A percentile compares a stretch with the other conserved stretches of the same genome.
phyloP scores from a whole-genome alignment of 768 basidiomycete genomes.

The Mycena rebaudengoi region DNA sequence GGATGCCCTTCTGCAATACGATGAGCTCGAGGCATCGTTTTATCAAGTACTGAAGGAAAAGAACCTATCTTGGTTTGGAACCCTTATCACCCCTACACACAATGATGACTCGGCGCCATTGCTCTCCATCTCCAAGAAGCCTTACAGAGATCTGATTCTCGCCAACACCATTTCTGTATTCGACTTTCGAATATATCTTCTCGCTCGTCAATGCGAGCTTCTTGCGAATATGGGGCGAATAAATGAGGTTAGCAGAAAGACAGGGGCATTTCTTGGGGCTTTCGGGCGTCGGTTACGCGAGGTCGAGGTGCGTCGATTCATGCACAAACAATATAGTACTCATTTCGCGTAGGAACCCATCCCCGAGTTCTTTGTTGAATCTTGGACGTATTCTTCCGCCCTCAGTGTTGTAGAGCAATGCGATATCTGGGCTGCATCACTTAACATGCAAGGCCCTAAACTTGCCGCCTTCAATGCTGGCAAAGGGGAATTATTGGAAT shows the following conservation, averaged over 20 bases:
- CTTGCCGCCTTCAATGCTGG: conserved; percentile 70
- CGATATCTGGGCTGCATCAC: conserved; percentile 69
- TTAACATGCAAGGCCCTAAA: conserved; percentile 55
- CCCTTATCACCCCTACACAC: conserved; percentile 72
- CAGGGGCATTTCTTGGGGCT: conserved; percentile 75
- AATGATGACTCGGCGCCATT: conserved; percentile 86
- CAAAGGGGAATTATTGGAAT: conserved; percentile 88
- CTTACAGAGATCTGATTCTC: conserved; percentile 89
- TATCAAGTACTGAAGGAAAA: conserved; percentile 76
- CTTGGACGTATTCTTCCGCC: conserved; percentile 93
- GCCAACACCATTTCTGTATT: conserved; percentile 92
- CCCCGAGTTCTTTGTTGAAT: conserved; percentile 82
- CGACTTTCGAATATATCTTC: conserved; percentile 91
- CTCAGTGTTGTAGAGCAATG: conserved; percentile 84
- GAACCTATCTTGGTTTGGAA: conserved; percentile 93
- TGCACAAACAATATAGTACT: not conserved
- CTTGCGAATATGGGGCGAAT: conserved; percentile 74
- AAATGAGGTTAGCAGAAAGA: conserved; percentile 76
- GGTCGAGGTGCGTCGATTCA: conserved; percentile 62
- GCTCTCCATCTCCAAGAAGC: conserved; percentile 80
- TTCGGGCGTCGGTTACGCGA: conserved; percentile 82
- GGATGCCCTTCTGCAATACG: conserved; percentile 88
- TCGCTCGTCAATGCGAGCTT: conserved; percentile 84
- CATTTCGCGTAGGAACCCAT: conserved; percentile 51
- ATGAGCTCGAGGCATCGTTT: conserved; percentile 91